phyloP scores from a whole-genome alignment of 2,329 filamentous ascomycete genomes.

The Arthrobotrys conoides region DNA sequence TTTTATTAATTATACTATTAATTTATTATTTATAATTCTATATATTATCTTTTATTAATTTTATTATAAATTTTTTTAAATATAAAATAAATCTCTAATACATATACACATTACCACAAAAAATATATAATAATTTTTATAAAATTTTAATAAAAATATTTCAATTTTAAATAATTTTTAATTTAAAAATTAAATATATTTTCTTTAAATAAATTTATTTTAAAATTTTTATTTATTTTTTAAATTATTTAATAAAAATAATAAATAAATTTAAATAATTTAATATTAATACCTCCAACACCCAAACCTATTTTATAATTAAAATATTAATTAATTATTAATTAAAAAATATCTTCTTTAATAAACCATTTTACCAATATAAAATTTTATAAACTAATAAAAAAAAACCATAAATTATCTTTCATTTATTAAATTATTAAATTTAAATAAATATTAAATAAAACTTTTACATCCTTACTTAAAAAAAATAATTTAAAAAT shows the following conservation, averaged over 20 bases:
- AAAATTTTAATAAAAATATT: constrained; percentile 1
- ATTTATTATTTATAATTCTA: constrained; percentile 3
- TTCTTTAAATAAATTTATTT: constrained; percentile 2
- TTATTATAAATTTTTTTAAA: constrained; percentile 1
- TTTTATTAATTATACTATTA: constrained; percentile 1
- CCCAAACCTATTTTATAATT: constrained; percentile 30
- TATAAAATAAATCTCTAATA: neutral
- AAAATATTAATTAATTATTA: too few relatives aligned
- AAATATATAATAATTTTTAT: neutral
- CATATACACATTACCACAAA: neutral
- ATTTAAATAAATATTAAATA: neutral
- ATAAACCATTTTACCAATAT: constrained; percentile 1
- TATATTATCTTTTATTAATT: constrained; percentile 1
- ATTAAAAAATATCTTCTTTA: constrained; percentile 1
- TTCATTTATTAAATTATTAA: neutral
- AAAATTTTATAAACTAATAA: constrained; percentile 5
- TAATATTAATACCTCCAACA: constrained; percentile 13
- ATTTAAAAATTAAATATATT: constrained; percentile 6
- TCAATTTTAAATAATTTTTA: neutral
- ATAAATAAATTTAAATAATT: constrained; percentile 36
- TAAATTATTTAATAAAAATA: constrained; percentile 12
- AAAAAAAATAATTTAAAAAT: neutral
- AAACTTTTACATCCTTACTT: neutral
- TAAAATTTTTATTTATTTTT: constrained; percentile 18
- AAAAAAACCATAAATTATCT: constrained; percentile 4